Evolutionary conservation across 345 rosid species (phyloP).

Genomic region (Salix purpurea): DNA sequence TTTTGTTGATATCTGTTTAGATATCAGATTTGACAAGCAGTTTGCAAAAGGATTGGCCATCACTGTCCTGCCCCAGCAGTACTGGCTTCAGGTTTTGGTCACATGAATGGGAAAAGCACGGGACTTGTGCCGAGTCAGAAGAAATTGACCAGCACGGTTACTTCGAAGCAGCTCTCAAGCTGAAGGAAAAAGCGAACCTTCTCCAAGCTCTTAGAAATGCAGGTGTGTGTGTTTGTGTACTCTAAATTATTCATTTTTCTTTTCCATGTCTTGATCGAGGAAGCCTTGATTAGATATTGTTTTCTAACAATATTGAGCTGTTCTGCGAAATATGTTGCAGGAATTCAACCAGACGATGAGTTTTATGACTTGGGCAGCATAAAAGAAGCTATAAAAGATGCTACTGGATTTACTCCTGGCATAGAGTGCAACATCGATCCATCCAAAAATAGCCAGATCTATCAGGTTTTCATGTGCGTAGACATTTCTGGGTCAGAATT

Average conservation of each 20-base stretch:
- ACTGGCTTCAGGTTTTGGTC: slow-evolving; percentile 64
- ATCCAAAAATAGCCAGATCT: slow-evolving; percentile 44
- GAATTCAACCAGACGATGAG: slow-evolving; percentile 56
- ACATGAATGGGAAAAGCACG: slow-evolving; percentile 85
- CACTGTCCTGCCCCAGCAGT: slow-evolving; percentile 67
- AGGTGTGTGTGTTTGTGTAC: slow-evolving; percentile 34
- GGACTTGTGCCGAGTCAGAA: slow-evolving; percentile 69
- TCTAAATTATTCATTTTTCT: not conserved
- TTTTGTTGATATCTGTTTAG: slow-evolving; percentile 18
- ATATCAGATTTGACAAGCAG: slow-evolving; percentile 46
- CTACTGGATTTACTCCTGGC: slow-evolving; percentile 47
- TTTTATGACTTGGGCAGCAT: slow-evolving; percentile 42
- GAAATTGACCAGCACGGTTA: slow-evolving; percentile 62
- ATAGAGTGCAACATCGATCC: slow-evolving; percentile 60
- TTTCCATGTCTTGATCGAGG: not conserved
- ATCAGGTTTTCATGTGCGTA: slow-evolving; percentile 56
- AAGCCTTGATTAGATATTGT: not conserved
- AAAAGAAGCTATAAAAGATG: slow-evolving; percentile 43
- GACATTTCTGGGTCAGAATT: slow-evolving; percentile 61
- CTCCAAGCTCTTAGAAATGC: slow-evolving; percentile 45
- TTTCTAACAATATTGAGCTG: not conserved
- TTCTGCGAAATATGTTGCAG: slow-evolving; percentile 10
- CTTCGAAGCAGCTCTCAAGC: slow-evolving; percentile 51
- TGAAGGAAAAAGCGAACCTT: slow-evolving; percentile 50
- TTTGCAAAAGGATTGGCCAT: slow-evolving; percentile 59